Evolutionary conservation across 73 alveolate species (phyloP), one percentile per base, ranked within the genome.

Genomic region (Stentor coeruleus): DNA sequence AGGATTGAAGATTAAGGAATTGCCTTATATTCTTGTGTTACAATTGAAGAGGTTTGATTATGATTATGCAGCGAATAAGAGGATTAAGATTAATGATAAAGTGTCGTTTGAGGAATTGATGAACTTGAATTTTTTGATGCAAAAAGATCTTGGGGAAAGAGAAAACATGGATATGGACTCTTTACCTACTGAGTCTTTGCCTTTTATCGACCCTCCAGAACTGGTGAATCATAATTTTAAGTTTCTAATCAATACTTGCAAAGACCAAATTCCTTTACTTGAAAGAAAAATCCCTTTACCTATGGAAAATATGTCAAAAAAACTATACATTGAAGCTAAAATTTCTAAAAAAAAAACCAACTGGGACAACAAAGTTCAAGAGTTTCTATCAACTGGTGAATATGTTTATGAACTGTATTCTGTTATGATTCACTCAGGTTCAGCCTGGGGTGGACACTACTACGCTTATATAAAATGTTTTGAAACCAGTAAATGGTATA

Each of bases 391-490:
- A 77, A 93, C 90, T 82, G 99, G 99, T 30, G 93, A 84, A 35
- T 74, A 83, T 79, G 98, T 96, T 6, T 96, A 96, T 92, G 98
- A 93, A 82, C 91, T 96, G 59, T 96, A 86, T 86, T 90, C 98
- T 3, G 90, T 96, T 1, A 87, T 96, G 41, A 77, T 93, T 26
- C 99, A 96, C 81, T 88, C 96, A 41, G 99, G 99, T 3, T 88
- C 97, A 1, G 99, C 98, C 35, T 74, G 86, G 81, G 98, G 99
- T 3, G 99, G 99, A 0, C 99, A 96, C 87, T 96, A 96, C 92
- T 92, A 83, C 86, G 98, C 98, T 49, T 96, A 92, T 85, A 96
- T 96, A 74, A 92, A 93, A 85, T 80, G 93, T 73, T 90, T 92
- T 83, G 95, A 90, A 83, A 97, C 89, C 81, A 89, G 86, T 36